Conservation (phyloP, 345 rosid species). For the Gossypium raimondii region DNA sequence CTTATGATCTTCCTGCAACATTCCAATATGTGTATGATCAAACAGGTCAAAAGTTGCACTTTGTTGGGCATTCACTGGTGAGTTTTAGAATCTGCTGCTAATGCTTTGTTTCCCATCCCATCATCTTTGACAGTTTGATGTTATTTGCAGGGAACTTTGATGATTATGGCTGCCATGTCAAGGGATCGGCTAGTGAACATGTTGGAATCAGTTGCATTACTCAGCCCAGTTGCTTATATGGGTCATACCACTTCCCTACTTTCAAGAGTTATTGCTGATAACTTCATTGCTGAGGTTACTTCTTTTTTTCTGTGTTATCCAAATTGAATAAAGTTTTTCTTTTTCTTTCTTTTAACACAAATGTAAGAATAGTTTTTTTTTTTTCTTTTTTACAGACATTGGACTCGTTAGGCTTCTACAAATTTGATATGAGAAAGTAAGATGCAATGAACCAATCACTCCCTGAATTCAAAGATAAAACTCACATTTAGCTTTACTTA, state of each 20-base stretch:
- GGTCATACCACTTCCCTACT: conserved; percentile 37
- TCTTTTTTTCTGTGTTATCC: too few relatives aligned
- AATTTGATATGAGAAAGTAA: too few relatives aligned
- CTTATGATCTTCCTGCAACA: conserved; percentile 47
- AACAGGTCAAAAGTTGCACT: conserved; percentile 41
- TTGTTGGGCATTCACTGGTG: conserved; percentile 52
- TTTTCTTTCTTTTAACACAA: not conserved
- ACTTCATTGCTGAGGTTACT: not conserved
- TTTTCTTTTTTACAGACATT: too few relatives aligned
- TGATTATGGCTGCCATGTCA: conserved; percentile 48
- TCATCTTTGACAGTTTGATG: not conserved
- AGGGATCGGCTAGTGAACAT: conserved; percentile 23
- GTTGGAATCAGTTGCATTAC: conserved; percentile 49
- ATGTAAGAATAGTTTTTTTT: too few relatives aligned
- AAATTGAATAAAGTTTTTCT: not conserved
- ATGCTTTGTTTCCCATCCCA: not conserved
- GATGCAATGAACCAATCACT: too few relatives aligned
- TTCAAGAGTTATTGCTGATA: conserved; percentile 28
- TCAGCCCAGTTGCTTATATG: conserved; percentile 42
- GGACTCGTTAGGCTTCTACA: too few relatives aligned
- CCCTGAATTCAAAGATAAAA: too few relatives aligned
- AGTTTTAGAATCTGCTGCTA: not conserved
- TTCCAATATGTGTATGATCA: conserved; percentile 33
- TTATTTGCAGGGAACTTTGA: conserved; percentile 41
- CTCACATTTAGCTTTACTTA: too few relatives aligned